Base-by-base conservation (phyloP, 2,329 filamentous ascomycete genomes). In the Stromatinia cepivora region DNA sequence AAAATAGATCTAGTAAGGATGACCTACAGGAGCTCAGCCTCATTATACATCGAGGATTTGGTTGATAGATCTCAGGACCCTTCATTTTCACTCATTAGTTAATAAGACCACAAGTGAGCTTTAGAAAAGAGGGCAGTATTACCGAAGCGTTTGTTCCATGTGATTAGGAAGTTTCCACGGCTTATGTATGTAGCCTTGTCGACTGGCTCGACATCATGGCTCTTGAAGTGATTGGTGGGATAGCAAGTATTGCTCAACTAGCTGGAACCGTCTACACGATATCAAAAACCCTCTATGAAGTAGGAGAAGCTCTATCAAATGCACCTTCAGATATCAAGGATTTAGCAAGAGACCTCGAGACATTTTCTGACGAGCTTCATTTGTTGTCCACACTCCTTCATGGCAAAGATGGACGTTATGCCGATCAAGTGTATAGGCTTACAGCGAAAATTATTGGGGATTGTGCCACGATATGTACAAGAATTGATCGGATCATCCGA, bases 391-490 rank as follows among this genome's bases (percentile, higher is more conserved):
- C 54, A 20, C 61, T 74, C 8, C 68, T 73, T 34, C 48, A 70
- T 48, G 67, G 54, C 4, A 72, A 73, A 52, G 67, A 70, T 53
- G 50, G 39, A n/a, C 68, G 39, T 17, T 73, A 73, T 36, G 69
- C 69, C 0, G 70, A 73, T 54, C 63, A 65, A 39, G 59, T 74
- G 7, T 70, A 74, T 31, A 56, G 61, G 48, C 67, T 74, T 4
- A 72, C 69, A n/a, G 71, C 70, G 4, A 71, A 70, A 65, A 72
- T 73, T 6, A 73, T 74, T 34, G 71, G 72, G 9, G 70, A 73
- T 48, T 74, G 70, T 69, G 70, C 72, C 6, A 69, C 66, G 31
- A 73, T 72, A 70, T 72, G 71, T 50, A 42, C 57, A 20, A 73
- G 72, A 34, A 72, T 74, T 42, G 66, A 73, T 58, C 65, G 69